These are phyloP conservation scores for Candida ascalaphidarum DNA, from an alignment of 805 yeast genomes.

Conservation along the genomic window DNA sequence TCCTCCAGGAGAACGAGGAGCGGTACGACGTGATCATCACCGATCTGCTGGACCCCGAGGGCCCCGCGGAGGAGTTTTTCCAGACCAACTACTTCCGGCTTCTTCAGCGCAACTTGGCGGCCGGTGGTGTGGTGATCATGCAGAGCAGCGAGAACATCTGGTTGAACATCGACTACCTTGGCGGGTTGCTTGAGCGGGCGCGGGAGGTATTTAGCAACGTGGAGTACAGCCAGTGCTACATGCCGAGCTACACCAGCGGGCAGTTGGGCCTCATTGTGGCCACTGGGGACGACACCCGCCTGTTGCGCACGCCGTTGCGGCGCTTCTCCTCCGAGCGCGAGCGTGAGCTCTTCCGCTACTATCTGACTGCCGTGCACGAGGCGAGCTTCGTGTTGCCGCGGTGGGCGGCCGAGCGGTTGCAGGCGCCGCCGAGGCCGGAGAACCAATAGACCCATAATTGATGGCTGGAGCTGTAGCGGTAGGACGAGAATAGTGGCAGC, in stretches of 20 bases:
- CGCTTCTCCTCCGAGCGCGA: slow-evolving; percentile 37
- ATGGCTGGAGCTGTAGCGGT: too few species aligned
- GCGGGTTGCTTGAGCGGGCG: slow-evolving; percentile 39
- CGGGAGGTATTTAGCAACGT: slow-evolving; percentile 51
- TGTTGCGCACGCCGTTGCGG: slow-evolving; percentile 47
- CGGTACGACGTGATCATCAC: slow-evolving; percentile 93
- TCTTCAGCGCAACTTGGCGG: slow-evolving; percentile 52
- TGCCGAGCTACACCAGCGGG: slow-evolving; percentile 85
- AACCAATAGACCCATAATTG: too few species aligned
- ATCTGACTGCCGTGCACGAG: slow-evolving; percentile 55
- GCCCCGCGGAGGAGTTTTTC: slow-evolving; percentile 92
- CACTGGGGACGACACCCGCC: slow-evolving; percentile 40
- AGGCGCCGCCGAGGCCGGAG: too few species aligned
- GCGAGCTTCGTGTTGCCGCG: slow-evolving; percentile 74
- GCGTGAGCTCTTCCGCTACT: slow-evolving; percentile 47
- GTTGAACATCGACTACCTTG: slow-evolving; percentile 53
- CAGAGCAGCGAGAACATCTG: slow-evolving; percentile 73
- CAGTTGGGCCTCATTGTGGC: slow-evolving; percentile 76
- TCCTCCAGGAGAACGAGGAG: slow-evolving; percentile 48
- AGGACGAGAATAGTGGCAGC: too few species aligned
- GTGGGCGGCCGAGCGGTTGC: slow-evolving; percentile 50
- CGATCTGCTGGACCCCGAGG: slow-evolving; percentile 97
- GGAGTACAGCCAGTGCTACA: slow-evolving; percentile 67
- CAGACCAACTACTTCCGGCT: slow-evolving; percentile 68
- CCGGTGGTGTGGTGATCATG: slow-evolving; percentile 66